Evolutionary conservation across 2,329 filamentous ascomycete genomes (phyloP).

Genomic region (Didymella arachidicola): DNA sequence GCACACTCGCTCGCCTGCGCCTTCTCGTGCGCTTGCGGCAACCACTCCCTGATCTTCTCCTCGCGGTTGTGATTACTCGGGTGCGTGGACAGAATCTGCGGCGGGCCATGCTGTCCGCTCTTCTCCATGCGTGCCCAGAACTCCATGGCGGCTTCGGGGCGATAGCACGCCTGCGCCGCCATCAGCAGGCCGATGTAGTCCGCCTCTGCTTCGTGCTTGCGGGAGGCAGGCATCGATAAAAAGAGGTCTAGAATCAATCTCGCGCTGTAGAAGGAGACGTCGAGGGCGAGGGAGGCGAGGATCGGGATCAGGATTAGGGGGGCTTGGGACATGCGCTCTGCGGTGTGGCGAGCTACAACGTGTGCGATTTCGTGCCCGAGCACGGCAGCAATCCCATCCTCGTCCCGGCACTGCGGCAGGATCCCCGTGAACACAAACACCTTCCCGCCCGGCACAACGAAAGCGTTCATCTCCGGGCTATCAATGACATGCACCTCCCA

Average conservation of each 20-base stretch:
- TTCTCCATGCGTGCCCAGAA: conserved; percentile 71
- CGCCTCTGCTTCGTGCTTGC: conserved; percentile 77
- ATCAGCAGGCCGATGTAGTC: conserved; percentile 84
- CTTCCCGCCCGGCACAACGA: conserved; percentile 79
- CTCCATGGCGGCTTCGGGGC: conserved; percentile 70
- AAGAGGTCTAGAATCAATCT: conserved; percentile 65
- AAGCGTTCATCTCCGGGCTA: conserved; percentile 73
- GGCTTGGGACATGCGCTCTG: conserved; percentile 65
- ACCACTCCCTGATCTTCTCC: conserved; percentile 68
- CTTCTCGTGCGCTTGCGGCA: conserved; percentile 53
- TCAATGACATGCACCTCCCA: conserved; percentile 82
- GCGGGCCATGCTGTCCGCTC: conserved; percentile 60
- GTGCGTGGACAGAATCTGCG: conserved; percentile 79
- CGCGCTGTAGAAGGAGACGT: conserved; percentile 52
- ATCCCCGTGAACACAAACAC: conserved; percentile 82
- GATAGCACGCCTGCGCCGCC: conserved; percentile 82
- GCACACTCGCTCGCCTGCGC: conserved; percentile 45
- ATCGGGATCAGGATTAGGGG: conserved; percentile 51
- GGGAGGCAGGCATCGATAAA: conserved; percentile 72
- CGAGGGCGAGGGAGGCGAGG: conserved; percentile 48
- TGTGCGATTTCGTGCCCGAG: conserved; percentile 83
- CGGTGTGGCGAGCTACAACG: conserved; percentile 58
- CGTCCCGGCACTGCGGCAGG: conserved; percentile 69
- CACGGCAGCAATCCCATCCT: conserved; percentile 76
- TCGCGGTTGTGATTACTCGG: conserved; percentile 73